A percentile compares a stretch with the other conserved stretches of the same genome.
phyloP scores from a whole-genome alignment of 2,329 filamentous ascomycete species.

The Trichoderma oligosporum region DNA sequence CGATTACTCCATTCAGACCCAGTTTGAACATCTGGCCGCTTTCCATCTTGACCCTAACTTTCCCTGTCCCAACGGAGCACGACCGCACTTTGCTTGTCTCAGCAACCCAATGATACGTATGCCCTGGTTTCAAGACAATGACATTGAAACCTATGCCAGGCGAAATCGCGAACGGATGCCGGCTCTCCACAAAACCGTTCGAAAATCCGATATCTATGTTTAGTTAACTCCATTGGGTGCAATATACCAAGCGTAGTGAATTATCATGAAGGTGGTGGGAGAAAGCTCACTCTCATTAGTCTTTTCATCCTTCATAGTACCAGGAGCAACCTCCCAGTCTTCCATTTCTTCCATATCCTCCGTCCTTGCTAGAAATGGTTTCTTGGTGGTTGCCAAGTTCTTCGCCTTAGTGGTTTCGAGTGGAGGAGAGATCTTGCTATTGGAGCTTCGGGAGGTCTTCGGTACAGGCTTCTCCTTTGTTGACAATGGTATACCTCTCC shows the following conservation, averaged over 20 bases:
- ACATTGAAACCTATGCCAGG: conserved; percentile 41
- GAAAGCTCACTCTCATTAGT: conserved; percentile 36
- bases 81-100: conserved; percentile 34
- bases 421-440: background rate
- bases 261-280: background rate
- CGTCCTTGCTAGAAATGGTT: background rate
- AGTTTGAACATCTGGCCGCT: conserved; percentile 36
- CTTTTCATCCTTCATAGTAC: conserved; percentile 33
- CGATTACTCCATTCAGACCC: conserved; percentile 44
- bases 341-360: conserved; percentile 35
- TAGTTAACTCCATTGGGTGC: background rate
- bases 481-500: background rate
- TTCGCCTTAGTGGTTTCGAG: background rate
- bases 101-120: conserved; percentile 30
- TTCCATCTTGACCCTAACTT: conserved; percentile 38
- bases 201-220: conserved; percentile 43
- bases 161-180: conserved; percentile 35
- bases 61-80: conserved; percentile 41
- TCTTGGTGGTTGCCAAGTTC: background rate
- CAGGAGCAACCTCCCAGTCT: conserved; percentile 45
- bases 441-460: background rate
- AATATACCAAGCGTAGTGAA: no score
- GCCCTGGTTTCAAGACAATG: conserved; percentile 39
- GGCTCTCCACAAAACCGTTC: conserved; percentile 39
- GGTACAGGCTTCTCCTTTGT: background rate